These are phyloP conservation scores for Cladophialophora chaetospira DNA, from an alignment of 2,329 filamentous ascomycete species.

Conservation along the genomic window DNA sequence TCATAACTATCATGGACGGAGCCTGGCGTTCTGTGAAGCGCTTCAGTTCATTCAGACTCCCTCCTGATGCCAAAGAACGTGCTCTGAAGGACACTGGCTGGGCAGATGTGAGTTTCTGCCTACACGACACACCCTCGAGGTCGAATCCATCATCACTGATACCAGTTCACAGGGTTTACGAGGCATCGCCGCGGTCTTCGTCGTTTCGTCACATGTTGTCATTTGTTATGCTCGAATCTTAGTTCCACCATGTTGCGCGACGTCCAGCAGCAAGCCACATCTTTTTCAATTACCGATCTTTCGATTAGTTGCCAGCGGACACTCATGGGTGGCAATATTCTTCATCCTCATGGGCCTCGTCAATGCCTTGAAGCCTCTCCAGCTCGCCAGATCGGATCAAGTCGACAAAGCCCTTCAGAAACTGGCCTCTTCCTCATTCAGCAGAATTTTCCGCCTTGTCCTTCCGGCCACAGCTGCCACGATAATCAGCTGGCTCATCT, in stretches of 20 bases:
- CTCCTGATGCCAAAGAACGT: constrained; percentile 23
- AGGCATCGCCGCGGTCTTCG: constrained; percentile 57
- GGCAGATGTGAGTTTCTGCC: constrained; percentile 33
- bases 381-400: constrained; percentile 57
- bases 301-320: constrained; percentile 61
- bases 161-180: constrained; percentile 53
- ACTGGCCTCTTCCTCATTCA: constrained; percentile 60
- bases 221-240: constrained; percentile 55
- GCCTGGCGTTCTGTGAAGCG: constrained; percentile 1
- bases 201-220: constrained; percentile 58
- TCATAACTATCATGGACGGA: constrained; percentile 15
- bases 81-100: constrained; percentile 34
- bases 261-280: constrained; percentile 40
- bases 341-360: constrained; percentile 67
- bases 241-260: constrained; percentile 50
- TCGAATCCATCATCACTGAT: neutral
- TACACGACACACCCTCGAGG: neutral
- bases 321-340: constrained; percentile 68
- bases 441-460: constrained; percentile 60
- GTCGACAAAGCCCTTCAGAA: constrained; percentile 56
- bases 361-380: constrained; percentile 63
- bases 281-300: constrained; percentile 62
- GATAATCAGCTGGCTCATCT: constrained; percentile 56
- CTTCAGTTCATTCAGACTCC: constrained; percentile 6
- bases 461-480: constrained; percentile 61